Evolutionary conservation across 1,284 basidiomycete species (phyloP).

Genomic region (Ganoderma lucidum): DNA sequence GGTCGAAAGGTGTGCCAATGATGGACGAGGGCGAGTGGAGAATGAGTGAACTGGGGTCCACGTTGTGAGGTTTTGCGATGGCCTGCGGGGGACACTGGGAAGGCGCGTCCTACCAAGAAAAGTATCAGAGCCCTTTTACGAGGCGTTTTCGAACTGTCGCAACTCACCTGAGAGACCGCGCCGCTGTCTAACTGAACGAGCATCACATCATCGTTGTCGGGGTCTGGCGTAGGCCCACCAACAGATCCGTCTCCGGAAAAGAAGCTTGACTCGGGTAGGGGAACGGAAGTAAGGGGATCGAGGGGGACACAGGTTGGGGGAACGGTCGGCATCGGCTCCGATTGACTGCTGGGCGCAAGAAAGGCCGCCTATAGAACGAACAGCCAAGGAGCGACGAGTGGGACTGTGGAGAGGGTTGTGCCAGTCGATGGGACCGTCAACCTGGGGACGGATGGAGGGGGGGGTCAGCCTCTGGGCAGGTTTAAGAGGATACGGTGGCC

Average conservation of each 20-base stretch:
- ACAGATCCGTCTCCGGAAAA: slow-evolving; percentile 13
- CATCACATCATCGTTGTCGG: slow-evolving; percentile 38
- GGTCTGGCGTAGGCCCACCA: slow-evolving; percentile 38
- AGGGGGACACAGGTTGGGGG: slow-evolving; percentile 23
- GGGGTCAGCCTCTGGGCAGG: background rate
- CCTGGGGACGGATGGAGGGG: slow-evolving; percentile 5
- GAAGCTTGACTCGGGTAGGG: slow-evolving; percentile 17
- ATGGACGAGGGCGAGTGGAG: slow-evolving; percentile 46
- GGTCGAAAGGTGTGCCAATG: slow-evolving; percentile 45
- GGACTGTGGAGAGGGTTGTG: slow-evolving; percentile 7
- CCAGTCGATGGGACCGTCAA: slow-evolving; percentile 1
- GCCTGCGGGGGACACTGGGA: slow-evolving; percentile 21
- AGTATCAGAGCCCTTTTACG: background rate
- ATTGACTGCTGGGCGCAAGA: background rate
- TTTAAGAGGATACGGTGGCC: slow-evolving; percentile 3
- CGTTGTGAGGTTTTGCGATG: slow-evolving; percentile 32
- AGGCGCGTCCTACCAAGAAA: background rate
- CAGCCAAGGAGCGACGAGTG: background rate
- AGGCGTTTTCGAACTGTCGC: background rate
- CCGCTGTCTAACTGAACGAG: slow-evolving; percentile 36
- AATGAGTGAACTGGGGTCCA: slow-evolving; percentile 36
- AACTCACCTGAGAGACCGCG: slow-evolving; percentile 32
- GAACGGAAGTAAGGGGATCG: slow-evolving; percentile 15
- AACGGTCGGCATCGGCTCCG: slow-evolving; percentile 27
- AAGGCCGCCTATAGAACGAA: background rate